Percentiles rank a stretch among this genome's conserved stretches.
Conservation (phyloP, 129 eudicot genomes). For the Helianthus tuberosus region DNA sequence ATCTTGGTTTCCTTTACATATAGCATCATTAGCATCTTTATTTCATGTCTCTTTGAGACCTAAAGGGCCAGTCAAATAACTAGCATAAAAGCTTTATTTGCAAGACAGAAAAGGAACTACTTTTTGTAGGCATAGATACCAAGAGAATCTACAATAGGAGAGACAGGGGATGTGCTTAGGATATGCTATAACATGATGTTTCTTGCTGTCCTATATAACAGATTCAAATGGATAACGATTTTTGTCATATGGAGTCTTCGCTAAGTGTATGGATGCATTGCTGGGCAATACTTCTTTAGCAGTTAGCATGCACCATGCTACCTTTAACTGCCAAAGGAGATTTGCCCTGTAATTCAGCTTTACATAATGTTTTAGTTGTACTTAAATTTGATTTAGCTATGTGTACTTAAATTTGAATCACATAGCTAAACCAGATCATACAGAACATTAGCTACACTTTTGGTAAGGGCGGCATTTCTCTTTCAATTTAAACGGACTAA, state of each 20-base stretch:
- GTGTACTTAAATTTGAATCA: no score
- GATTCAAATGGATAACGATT: background rate
- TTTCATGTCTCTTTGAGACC: background rate
- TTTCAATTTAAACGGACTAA: no score
- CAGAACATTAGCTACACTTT: no score
- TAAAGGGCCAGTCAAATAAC: background rate
- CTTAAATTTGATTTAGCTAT: no score
- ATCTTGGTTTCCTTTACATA: background rate
- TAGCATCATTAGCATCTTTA: background rate
- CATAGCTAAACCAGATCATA: no score
- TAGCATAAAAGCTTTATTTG: background rate
- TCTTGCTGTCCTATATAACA: background rate
- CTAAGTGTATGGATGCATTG: background rate
- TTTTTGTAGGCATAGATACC: background rate
- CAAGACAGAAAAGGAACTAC: background rate
- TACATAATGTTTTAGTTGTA: background rate
- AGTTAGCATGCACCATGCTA: background rate
- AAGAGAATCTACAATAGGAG: background rate
- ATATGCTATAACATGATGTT: background rate
- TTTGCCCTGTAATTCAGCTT: background rate
- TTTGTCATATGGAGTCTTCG: background rate
- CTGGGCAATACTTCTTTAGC: background rate
- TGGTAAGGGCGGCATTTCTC: no score
- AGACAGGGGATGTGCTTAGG: background rate
- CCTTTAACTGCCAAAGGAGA: background rate